A percentile compares a stretch with the other conserved stretches of the same genome.
These are phyloP conservation scores for Litsea cubeba DNA, from an alignment of 164 flowering plant species.

Conservation along the genomic window DNA sequence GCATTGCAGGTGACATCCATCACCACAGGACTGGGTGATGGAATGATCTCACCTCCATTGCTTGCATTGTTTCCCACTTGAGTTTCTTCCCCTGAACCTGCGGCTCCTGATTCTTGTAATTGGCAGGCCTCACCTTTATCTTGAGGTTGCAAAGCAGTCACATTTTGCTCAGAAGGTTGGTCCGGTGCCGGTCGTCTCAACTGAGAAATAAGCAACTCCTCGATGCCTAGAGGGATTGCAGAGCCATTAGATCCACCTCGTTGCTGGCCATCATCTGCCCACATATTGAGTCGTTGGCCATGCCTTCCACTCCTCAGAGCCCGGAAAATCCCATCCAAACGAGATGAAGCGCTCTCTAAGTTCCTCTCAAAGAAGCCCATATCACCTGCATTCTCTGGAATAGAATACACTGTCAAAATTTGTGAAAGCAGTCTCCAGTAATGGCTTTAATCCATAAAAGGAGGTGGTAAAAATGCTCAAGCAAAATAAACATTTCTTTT, in stretches of 20 bases:
- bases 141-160: constrained; percentile 31
- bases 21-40: constrained; percentile 25
- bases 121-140: constrained; percentile 39
- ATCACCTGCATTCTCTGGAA: constrained; percentile 53
- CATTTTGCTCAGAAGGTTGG: constrained; percentile 50
- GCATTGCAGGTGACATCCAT: constrained; percentile 28
- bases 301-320: constrained; percentile 86
- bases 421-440: background rate
- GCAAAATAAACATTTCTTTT: no score
- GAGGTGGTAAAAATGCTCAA: no score
- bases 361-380: constrained; percentile 38
- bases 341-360: constrained; percentile 50
- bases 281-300: constrained; percentile 74
- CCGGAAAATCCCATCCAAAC: constrained; percentile 79
- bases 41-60: constrained; percentile 21
- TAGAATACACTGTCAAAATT: background rate
- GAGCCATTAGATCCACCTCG: constrained; percentile 63
- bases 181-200: constrained; percentile 64
- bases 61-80: constrained; percentile 35
- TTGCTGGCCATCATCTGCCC: constrained; percentile 76
- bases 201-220: constrained; percentile 80
- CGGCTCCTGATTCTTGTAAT: constrained; percentile 28
- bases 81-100: constrained; percentile 29
- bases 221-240: constrained; percentile 72
- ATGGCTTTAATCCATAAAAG: no score